A percentile compares a stretch with the other conserved stretches of the same genome.
Conservation (phyloP, 305 asterid species). For the Fraxinus nigra region DNA sequence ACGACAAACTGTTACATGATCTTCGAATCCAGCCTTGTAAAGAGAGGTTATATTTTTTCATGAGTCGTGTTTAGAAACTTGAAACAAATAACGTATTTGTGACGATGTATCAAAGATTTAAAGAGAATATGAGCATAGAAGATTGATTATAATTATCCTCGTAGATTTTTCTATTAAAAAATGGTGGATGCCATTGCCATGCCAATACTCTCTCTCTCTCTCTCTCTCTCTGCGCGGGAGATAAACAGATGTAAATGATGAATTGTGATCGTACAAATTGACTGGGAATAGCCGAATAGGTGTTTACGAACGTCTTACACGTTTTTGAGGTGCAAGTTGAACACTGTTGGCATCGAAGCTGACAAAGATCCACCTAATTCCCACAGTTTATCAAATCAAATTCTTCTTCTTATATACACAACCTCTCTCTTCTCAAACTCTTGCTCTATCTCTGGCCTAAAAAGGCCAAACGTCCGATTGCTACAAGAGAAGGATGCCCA, state of each 20-base stretch:
- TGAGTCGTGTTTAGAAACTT: too few species aligned
- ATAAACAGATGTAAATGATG: neutral
- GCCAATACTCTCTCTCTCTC: too few species aligned
- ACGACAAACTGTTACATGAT: too few species aligned
- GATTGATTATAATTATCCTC: too few species aligned
- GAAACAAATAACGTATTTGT: too few species aligned
- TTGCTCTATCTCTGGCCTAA: neutral
- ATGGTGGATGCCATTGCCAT: too few species aligned
- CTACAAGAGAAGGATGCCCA: slow-evolving; percentile 14
- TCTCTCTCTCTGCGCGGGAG: too few species aligned
- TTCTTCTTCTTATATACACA: neutral
- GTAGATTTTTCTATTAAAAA: too few species aligned
- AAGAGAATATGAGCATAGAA: too few species aligned
- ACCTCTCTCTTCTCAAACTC: neutral
- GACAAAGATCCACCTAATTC: slow-evolving; percentile 34
- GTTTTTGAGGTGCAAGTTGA: slow-evolving; percentile 26
- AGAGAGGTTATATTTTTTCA: too few species aligned
- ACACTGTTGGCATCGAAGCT: slow-evolving; percentile 7
- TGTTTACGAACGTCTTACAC: slow-evolving; percentile 22
- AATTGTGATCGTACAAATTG: neutral
- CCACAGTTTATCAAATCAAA: slow-evolving; percentile 14
- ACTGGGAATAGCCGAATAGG: neutral
- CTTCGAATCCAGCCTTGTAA: too few species aligned
- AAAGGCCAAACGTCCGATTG: slow-evolving; percentile 26
- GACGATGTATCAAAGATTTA: too few species aligned